Percentiles rank a stretch among this genome's conserved stretches.
phyloP scores from a whole-genome alignment of 495 filamentous ascomycete species.

The Xylaria castorea region DNA sequence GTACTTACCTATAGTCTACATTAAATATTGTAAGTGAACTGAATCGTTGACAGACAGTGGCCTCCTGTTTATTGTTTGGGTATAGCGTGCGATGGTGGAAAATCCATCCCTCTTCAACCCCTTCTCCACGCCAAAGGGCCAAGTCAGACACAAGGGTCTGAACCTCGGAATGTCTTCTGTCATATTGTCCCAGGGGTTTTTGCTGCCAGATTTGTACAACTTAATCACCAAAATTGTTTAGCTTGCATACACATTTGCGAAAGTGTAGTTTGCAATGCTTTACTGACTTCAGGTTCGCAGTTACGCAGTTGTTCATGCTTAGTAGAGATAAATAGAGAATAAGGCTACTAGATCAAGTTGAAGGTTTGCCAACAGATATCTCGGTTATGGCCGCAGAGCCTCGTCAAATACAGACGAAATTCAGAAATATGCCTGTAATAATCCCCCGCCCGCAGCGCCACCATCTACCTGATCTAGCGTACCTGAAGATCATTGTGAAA shows the following conservation, averaged over 20 bases:
- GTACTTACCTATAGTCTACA: background rate
- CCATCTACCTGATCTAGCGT: background rate
- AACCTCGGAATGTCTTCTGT: background rate
- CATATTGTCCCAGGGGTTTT: background rate
- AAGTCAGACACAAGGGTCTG: conserved; percentile 9
- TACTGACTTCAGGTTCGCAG: background rate
- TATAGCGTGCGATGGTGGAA: background rate
- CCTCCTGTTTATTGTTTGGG: background rate
- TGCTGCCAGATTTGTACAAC: background rate
- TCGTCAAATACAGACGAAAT: background rate
- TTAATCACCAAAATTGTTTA: background rate
- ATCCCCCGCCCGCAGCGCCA: background rate
- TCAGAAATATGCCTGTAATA: background rate
- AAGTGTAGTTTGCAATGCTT: background rate
- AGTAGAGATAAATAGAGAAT: background rate
- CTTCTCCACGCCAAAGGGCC: background rate
- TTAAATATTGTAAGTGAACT: background rate
- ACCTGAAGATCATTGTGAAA: background rate
- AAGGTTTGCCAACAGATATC: background rate
- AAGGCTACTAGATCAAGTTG: background rate
- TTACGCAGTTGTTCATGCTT: background rate
- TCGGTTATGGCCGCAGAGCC: background rate
- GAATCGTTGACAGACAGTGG: background rate
- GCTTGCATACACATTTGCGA: background rate
- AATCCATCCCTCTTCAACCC: background rate